These are phyloP conservation scores for Piper longum DNA, from an alignment of 164 flowering plant species.

Conservation along the genomic window DNA sequence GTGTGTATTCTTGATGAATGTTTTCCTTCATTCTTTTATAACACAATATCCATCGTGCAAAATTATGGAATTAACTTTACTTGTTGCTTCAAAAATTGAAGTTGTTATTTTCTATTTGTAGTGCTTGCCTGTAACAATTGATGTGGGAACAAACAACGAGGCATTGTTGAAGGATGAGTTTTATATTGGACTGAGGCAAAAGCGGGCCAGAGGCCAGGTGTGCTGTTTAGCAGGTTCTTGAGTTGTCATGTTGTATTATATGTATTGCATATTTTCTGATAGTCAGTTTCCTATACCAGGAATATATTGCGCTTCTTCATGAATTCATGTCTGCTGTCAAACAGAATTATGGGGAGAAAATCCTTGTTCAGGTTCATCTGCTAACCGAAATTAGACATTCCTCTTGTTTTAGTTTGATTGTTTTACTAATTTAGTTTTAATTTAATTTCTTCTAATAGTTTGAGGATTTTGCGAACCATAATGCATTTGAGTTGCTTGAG, in stretches of 20 bases:
- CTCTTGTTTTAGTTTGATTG: neutral
- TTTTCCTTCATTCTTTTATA: neutral
- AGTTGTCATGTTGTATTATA: neutral
- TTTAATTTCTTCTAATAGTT: slow-evolving; percentile 32
- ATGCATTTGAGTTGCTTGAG: slow-evolving; percentile 66
- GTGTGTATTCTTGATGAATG: slow-evolving; percentile 25
- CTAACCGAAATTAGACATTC: neutral
- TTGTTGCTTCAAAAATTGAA: neutral
- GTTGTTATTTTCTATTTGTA: slow-evolving; percentile 11
- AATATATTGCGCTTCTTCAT: slow-evolving; percentile 56
- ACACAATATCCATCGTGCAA: neutral
- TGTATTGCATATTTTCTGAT: neutral
- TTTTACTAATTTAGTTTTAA: neutral
- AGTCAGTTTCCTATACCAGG: slow-evolving; percentile 22
- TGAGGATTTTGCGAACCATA: slow-evolving; percentile 93
- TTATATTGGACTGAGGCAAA: slow-evolving; percentile 77
- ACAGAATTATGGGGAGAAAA: slow-evolving; percentile 85
- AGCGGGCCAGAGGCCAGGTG: slow-evolving; percentile 76
- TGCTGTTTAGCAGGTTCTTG: neutral
- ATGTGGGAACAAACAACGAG: slow-evolving; percentile 89
- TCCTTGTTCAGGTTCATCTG: slow-evolving; percentile 58
- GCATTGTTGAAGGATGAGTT: slow-evolving; percentile 64
- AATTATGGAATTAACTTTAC: neutral
- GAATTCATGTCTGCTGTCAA: slow-evolving; percentile 86
- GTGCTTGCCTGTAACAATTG: slow-evolving; percentile 91